Base-by-base conservation (phyloP, 768 basidiomycete species). In the Piloderma croceum region DNA sequence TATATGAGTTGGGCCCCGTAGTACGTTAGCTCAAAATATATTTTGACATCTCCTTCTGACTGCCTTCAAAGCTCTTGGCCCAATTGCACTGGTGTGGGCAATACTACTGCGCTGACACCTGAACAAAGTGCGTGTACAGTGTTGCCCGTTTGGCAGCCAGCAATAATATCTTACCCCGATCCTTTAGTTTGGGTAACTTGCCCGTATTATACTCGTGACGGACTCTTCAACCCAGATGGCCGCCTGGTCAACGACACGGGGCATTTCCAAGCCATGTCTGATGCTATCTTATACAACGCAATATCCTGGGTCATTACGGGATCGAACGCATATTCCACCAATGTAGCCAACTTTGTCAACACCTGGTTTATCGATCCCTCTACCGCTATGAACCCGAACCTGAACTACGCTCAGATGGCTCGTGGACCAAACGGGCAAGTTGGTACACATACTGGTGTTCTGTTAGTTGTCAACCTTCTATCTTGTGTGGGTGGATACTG, bases 1-100 rank as follows among this genome's bases (percentile, higher is more conserved):
- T 83, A 79, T 52, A 67, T 82, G 71, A 81, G 79, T 53, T 81
- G 77, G 75, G 75, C 79, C 11, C 80, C 81, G 29, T 83, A 82
- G 80, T 81, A 57, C 34, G 76, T 55, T 10, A 24, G 31, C 22
- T 27, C 13, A 25, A 36, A 34, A 5, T 42, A 22, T 36, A 7
- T 9, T 36, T 21, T 31, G 15, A n/a, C 3, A 12, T 20, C 35
- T 19, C 19, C 7, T 9, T 3, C n/a, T 31, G 23, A 27, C 11
- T n/a, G 3, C 18, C 23, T 24, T n/a, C 21, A 0, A 42, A 79
- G 77, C 44, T 74, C 65, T 57, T 81, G 81, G 80, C 79, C 81
- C 1, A 67, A 82, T 52, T 84, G 81, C 51, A 67, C 71, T 9
- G 57, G 60, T 4, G 76, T 72, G 23, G 71, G 70, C 6, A 81